Percentiles rank a stretch among this genome's conserved stretches.
These are phyloP conservation scores for Eimeria sp. DNA, from an alignment of 169 alveolate genomes.

Conservation along the genomic window DNA sequence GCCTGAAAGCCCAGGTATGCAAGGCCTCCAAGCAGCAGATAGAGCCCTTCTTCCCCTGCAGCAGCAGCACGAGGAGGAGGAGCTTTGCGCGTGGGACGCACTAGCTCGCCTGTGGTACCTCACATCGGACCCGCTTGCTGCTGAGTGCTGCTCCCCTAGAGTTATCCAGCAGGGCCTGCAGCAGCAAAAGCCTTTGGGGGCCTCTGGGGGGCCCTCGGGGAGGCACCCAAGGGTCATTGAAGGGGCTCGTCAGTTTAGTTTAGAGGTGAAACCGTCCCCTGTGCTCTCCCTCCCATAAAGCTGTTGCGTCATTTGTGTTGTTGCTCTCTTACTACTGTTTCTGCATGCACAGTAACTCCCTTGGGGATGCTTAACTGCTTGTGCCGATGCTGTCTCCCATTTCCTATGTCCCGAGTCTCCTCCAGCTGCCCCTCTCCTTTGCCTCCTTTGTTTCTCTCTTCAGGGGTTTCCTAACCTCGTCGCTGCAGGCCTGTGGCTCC, in stretches of 20 bases:
- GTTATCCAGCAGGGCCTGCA: conserved; percentile 28
- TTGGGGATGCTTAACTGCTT: background rate
- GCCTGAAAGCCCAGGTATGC: conserved; percentile 18
- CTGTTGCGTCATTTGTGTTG: background rate
- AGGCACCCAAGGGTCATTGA: background rate
- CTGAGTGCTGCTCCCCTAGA: conserved; percentile 27
- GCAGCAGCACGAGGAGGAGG: conserved; percentile 42
- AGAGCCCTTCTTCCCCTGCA: conserved; percentile 43
- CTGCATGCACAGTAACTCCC: background rate
- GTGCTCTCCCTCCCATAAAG: background rate
- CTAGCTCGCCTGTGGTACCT: conserved; percentile 37
- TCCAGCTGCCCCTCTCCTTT: background rate
- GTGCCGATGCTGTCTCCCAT: background rate
- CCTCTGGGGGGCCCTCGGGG: conserved; percentile 4
- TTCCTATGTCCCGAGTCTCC: background rate
- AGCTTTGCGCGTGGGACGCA: conserved; percentile 4
- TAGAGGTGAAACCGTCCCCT: background rate
- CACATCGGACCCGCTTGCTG: conserved; percentile 47
- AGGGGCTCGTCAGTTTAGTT: background rate
- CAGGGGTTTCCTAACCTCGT: conserved; percentile 48
- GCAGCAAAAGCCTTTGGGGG: background rate
- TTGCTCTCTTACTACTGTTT: background rate
- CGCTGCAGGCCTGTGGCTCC: conserved; percentile 69
- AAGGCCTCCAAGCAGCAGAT: conserved; percentile 46
- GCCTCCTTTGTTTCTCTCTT: background rate